phyloP scores from a whole-genome alignment of 306 rosid species.

The Lathyrus tuberosus region DNA sequence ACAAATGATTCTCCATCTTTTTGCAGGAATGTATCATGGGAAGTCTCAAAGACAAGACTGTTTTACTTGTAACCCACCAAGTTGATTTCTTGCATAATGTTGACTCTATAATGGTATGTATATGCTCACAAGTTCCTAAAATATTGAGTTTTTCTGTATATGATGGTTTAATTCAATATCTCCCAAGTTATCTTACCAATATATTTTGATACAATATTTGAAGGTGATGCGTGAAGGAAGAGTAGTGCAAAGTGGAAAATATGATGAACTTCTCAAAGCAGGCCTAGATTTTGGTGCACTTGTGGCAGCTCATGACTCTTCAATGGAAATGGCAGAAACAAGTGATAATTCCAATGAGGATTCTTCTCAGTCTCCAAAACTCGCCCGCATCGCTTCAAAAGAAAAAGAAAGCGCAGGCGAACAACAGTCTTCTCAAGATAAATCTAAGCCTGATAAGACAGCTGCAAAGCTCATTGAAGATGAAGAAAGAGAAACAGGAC shows the following conservation, averaged over 20 bases:
- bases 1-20: neutral
- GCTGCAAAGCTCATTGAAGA: slow-evolving; percentile 79
- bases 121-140: slow-evolving; percentile 26
- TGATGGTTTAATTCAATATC: slow-evolving; percentile 20
- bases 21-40: slow-evolving; percentile 85
- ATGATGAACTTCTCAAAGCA: slow-evolving; percentile 58
- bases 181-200: neutral
- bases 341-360: slow-evolving; percentile 36
- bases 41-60: slow-evolving; percentile 68
- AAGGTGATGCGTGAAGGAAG: slow-evolving; percentile 89
- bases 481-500: slow-evolving; percentile 82
- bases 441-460: slow-evolving; percentile 49
- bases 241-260: slow-evolving; percentile 77
- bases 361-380: slow-evolving; percentile 43
- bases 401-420: slow-evolving; percentile 46
- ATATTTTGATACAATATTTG: neutral
- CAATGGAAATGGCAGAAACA: slow-evolving; percentile 75
- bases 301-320: slow-evolving; percentile 84
- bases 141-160: slow-evolving; percentile 5
- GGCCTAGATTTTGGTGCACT: slow-evolving; percentile 80
- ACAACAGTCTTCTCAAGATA: slow-evolving; percentile 45
- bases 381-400: slow-evolving; percentile 45
- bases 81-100: slow-evolving; percentile 86
- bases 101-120: slow-evolving; percentile 66
- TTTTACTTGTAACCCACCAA: slow-evolving; percentile 90